Percentiles rank a stretch among this genome's conserved stretches.
Evolutionary conservation across 495 filamentous ascomycete genomes (phyloP).

Genomic region (Achaetomiella virescens): DNA sequence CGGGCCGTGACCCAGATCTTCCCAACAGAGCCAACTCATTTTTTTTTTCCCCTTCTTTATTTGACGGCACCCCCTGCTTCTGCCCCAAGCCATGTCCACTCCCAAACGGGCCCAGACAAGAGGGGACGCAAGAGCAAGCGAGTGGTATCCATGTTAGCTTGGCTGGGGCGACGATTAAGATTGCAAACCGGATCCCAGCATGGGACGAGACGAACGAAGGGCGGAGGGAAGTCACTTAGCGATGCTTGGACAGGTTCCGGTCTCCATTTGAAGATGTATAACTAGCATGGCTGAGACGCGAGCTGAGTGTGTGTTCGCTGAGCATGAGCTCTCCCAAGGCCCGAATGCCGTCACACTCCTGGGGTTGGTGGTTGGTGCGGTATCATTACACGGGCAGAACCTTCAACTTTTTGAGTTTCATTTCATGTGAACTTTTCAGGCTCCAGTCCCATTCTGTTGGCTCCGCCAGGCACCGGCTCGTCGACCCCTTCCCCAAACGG

Average conservation of each 20-base stretch:
- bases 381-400: no score
- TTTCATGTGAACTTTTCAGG: not conserved
- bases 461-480: not conserved
- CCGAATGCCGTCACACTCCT: no score
- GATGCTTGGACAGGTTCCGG: no score
- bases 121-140: not conserved
- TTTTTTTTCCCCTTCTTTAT: slow-evolving; percentile 10
- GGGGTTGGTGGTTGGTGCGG: not conserved
- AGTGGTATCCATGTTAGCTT: slow-evolving; percentile 6
- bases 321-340: no score
- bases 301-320: no score
- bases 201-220: not conserved
- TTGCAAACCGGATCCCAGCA: not conserved
- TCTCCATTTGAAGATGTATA: not conserved
- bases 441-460: not conserved
- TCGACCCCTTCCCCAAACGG: not conserved
- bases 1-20: not conserved
- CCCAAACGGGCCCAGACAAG: not conserved
- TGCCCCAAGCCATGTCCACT: not conserved
- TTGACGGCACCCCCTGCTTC: slow-evolving; percentile 4
- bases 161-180: slow-evolving; percentile 5
- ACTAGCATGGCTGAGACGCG: not conserved
- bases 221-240: not conserved
- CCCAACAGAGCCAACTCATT: not conserved
- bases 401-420: no score